Conservation (phyloP, 441 rosid genomes). For the Gossypium schwendimanii region DNA sequence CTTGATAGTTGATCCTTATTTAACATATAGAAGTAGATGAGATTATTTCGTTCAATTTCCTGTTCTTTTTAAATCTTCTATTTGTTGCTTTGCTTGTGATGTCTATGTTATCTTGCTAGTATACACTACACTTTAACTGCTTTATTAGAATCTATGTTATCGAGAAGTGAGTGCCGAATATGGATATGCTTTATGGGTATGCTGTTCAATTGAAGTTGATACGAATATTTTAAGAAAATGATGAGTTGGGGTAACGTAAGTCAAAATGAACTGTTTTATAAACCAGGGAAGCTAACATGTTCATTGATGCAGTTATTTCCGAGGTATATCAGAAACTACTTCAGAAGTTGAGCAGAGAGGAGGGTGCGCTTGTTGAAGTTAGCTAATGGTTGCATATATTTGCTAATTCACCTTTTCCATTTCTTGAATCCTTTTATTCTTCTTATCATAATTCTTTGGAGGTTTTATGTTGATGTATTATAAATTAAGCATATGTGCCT, state of each 20-base stretch:
- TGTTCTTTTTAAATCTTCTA: too few relatives aligned
- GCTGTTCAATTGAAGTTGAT: neutral
- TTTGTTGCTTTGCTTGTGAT: too few relatives aligned
- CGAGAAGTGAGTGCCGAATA: too few relatives aligned
- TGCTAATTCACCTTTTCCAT: neutral
- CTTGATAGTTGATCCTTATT: too few relatives aligned
- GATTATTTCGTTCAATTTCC: too few relatives aligned
- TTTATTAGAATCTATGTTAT: too few relatives aligned
- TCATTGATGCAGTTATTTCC: slow-evolving; percentile 31
- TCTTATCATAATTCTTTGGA: neutral
- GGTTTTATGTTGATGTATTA: neutral
- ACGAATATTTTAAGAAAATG: neutral
- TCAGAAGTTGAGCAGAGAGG: slow-evolving; percentile 35
- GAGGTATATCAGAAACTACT: slow-evolving; percentile 27
- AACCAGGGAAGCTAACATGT: neutral
- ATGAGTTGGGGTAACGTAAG: neutral
- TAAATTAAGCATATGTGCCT: neutral
- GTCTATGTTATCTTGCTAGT: too few relatives aligned
- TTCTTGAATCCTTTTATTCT: neutral
- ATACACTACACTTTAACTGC: too few relatives aligned
- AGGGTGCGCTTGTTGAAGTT: slow-evolving; percentile 39
- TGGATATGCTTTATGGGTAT: too few relatives aligned
- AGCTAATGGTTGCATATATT: neutral
- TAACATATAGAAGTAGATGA: too few relatives aligned
- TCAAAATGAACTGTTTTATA: neutral